Evolutionary conservation across 352 stramenopile species (phyloP), one percentile per base, ranked within the genome.

Genomic region (Globisporangium sylvaticum): DNA sequence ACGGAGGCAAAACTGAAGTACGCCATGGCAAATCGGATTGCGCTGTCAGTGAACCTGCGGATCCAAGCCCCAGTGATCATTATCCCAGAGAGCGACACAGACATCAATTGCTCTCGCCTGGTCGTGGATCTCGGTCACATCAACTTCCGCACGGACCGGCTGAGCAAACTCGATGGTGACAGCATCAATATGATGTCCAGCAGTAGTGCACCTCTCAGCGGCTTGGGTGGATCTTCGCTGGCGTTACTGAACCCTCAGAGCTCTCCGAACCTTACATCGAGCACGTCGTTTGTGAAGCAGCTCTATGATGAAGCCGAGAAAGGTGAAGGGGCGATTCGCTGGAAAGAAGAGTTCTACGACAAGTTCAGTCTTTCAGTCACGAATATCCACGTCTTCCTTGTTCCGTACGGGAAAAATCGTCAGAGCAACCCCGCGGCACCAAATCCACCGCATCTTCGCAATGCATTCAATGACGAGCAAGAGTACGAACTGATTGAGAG

Each of bases 301-400:
- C 56, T 96, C 12, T 94, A 91, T 53, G 88, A 96, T 69, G 88
- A 96, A 73, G 85, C 84, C 2, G 88, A 96, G 56, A 84, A 77
- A 69, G 88, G 87, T 25, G 85, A 96, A 73, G 84, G 85, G 0
- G 85, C 87, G 7, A 90, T 94, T 67, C 88, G 85, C 22, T 96
- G 88, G 88, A 96, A 96, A 58, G 88, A 96, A 70, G 88, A 95
- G 54, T 96, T 96, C 61, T 96, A 96, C 66, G 88, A 96, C 75
- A 96, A 95, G 70, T 96, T 96, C 68, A 90, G 80, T 25, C 73
- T 95, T 24, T 87, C 84, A 4, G 68, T 96, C 50, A 87, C 84
- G 34, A 94, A 96, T 64, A 76, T 96, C 60, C 84, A 96, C 62
- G 81, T 95, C 9, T 74, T 95, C 0, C 65, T 96, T 55, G 80